These are phyloP conservation scores for Tylopilus sp. DNA, from an alignment of 768 basidiomycete genomes.

Conservation along the genomic window DNA sequence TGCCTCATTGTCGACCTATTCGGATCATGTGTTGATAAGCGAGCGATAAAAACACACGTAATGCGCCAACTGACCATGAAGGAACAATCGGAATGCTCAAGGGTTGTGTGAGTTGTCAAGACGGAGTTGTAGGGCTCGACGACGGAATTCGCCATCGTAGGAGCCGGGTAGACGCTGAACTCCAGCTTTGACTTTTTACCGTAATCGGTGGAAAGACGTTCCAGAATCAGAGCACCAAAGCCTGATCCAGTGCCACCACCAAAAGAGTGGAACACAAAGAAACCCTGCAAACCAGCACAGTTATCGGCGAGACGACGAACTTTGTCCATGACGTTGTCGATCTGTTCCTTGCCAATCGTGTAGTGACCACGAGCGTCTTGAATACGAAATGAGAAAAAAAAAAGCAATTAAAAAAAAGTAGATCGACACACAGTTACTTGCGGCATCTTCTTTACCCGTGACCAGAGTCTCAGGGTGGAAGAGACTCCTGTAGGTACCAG, in stretches of 20 bases:
- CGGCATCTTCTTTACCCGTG: constrained; percentile 98
- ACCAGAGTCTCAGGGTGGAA: constrained; percentile 99
- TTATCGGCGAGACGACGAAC: constrained; percentile 93
- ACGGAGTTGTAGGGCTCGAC: constrained; percentile 99
- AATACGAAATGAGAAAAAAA: constrained; percentile 4
- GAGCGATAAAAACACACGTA: constrained; percentile 1
- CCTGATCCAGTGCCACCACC: constrained; percentile 99
- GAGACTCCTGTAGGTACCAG: constrained; percentile 90
- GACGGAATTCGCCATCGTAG: constrained; percentile 88
- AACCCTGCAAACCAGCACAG: constrained; percentile 95
- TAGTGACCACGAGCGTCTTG: constrained; percentile 97
- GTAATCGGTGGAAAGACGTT: constrained; percentile 94
- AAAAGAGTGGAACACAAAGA: constrained; percentile 99
- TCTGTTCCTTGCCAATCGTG: constrained; percentile 97
- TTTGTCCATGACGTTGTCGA: constrained; percentile 95
- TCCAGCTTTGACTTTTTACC: constrained; percentile 99
- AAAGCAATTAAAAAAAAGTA: background rate
- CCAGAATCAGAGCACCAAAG: constrained; percentile 93
- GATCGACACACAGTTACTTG: constrained; percentile 84
- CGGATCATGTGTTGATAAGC: constrained; percentile 3
- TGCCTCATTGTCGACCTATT: constrained; percentile 80
- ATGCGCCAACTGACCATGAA: constrained; percentile 72
- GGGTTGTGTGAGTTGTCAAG: constrained; percentile 95
- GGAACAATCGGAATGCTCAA: constrained; percentile 98
- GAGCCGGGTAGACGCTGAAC: constrained; percentile 95